Conservation (phyloP, 148 eudicot species). For the Tetragonia tetragonoides region DNA sequence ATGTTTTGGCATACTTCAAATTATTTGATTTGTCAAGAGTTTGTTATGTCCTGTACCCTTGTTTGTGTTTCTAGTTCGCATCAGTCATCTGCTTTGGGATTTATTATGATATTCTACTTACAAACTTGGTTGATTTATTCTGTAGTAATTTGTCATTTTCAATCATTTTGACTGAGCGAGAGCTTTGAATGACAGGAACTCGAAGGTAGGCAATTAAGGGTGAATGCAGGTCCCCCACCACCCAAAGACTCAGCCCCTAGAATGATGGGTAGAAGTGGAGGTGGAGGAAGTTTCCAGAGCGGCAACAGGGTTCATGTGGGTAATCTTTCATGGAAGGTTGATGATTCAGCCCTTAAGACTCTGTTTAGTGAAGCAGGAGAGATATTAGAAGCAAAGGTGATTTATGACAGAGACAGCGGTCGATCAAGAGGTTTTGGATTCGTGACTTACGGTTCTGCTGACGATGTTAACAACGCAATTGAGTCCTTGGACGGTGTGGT, state of each 20-base stretch:
- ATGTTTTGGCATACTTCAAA: not conserved
- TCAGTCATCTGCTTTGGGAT: not conserved
- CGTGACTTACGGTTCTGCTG: constrained; percentile 67
- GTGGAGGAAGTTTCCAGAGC: constrained; percentile 47
- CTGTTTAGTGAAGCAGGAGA: constrained; percentile 79
- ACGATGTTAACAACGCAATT: constrained; percentile 80
- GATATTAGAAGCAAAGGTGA: constrained; percentile 85
- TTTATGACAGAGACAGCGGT: constrained; percentile 91
- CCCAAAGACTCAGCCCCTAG: constrained; percentile 48
- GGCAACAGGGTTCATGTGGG: constrained; percentile 78
- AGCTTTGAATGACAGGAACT: constrained; percentile 57
- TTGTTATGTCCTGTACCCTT: too few species aligned
- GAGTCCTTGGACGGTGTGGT: constrained; percentile 78
- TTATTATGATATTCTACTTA: not conserved
- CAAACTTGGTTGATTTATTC: not conserved
- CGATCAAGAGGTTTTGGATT: constrained; percentile 97
- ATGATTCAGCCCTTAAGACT: constrained; percentile 60
- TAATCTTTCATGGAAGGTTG: constrained; percentile 91
- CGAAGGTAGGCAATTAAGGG: constrained; percentile 80
- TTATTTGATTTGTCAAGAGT: not conserved
- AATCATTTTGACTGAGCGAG: not conserved
- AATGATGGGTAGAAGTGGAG: constrained; percentile 48
- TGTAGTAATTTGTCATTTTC: not conserved
- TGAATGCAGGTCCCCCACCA: constrained; percentile 93
- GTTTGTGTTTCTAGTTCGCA: not conserved